Conservation (phyloP, 495 filamentous ascomycete genomes). For the Parathielavia appendiculata region DNA sequence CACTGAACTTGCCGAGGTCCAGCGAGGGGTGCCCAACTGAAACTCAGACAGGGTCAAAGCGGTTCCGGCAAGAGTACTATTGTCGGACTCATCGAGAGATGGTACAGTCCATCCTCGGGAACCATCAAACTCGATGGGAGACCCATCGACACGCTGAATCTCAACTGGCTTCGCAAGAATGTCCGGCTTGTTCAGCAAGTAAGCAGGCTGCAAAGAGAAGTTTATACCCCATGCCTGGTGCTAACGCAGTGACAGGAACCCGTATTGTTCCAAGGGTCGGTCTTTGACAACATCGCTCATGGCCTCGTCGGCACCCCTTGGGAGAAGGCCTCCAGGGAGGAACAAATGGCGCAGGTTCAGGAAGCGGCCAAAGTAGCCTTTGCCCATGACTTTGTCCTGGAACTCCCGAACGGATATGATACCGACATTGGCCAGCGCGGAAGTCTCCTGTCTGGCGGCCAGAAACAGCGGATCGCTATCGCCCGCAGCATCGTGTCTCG, state of each 20-base stretch:
- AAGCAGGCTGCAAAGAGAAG: neutral
- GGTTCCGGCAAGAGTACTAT: conserved; percentile 79
- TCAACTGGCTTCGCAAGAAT: conserved; percentile 60
- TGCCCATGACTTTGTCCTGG: conserved; percentile 52
- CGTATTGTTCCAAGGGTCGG: conserved; percentile 64
- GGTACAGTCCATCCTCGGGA: conserved; percentile 65
- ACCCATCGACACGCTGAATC: conserved; percentile 48
- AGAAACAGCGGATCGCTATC: conserved; percentile 59
- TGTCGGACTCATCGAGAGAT: conserved; percentile 82
- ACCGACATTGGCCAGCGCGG: conserved; percentile 52
- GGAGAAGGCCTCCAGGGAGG: conserved; percentile 42
- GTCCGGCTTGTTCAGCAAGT: conserved; percentile 61
- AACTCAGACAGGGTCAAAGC: conserved; percentile 25
- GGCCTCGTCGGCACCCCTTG: conserved; percentile 55
- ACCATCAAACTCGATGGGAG: conserved; percentile 50
- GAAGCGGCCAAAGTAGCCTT: conserved; percentile 53
- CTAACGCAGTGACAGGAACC: conserved; percentile 43
- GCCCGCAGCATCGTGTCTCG: conserved; percentile 62
- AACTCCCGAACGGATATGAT: conserved; percentile 53
- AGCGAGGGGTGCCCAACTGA: neutral
- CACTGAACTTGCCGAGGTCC: neutral
- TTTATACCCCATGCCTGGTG: neutral
- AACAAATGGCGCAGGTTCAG: conserved; percentile 48
- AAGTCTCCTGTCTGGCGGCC: conserved; percentile 45
- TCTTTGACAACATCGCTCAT: conserved; percentile 58